Conservation (phyloP, 1,139 yeast species). For the Kodamaea ohmeri region DNA sequence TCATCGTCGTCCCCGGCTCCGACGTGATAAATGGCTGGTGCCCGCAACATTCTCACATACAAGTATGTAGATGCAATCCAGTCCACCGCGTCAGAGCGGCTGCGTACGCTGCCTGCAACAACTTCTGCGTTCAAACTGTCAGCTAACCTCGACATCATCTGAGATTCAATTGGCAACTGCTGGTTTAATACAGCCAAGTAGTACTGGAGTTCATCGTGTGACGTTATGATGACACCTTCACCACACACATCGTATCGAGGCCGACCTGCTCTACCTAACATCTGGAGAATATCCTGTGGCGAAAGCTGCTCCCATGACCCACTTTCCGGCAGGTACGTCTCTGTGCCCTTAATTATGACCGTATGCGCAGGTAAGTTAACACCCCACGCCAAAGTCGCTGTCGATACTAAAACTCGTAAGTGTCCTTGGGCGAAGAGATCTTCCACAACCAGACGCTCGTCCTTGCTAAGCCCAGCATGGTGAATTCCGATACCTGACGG, state of each 20-base stretch:
- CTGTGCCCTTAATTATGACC: slow-evolving; percentile 92
- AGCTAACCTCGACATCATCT: slow-evolving; percentile 64
- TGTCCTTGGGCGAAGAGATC: slow-evolving; percentile 87
- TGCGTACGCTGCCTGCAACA: slow-evolving; percentile 64
- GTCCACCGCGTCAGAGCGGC: slow-evolving; percentile 62
- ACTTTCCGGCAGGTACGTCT: slow-evolving; percentile 85
- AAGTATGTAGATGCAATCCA: slow-evolving; percentile 85
- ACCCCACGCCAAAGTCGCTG: slow-evolving; percentile 99
- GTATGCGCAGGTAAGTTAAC: slow-evolving; percentile 97
- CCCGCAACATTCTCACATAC: slow-evolving; percentile 71
- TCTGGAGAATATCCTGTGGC: slow-evolving; percentile 91
- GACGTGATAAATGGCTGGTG: slow-evolving; percentile 74
- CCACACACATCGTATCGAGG: slow-evolving; percentile 92
- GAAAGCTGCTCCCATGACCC: slow-evolving; percentile 88
- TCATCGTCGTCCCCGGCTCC: slow-evolving; percentile 59
- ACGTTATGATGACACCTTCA: slow-evolving; percentile 89
- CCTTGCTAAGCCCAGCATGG: slow-evolving; percentile 84
- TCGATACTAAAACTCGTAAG: slow-evolving; percentile 77
- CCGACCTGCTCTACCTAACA: slow-evolving; percentile 97
- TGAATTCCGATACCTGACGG: slow-evolving; percentile 85
- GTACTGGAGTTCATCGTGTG: slow-evolving; percentile 82
- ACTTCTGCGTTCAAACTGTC: slow-evolving; percentile 87
- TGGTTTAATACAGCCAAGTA: slow-evolving; percentile 86
- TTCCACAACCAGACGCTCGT: slow-evolving; percentile 77
- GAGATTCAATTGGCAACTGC: slow-evolving; percentile 91